phyloP scores from a whole-genome alignment of 2,329 filamentous ascomycete species.

The Aureobasidium sp. region DNA sequence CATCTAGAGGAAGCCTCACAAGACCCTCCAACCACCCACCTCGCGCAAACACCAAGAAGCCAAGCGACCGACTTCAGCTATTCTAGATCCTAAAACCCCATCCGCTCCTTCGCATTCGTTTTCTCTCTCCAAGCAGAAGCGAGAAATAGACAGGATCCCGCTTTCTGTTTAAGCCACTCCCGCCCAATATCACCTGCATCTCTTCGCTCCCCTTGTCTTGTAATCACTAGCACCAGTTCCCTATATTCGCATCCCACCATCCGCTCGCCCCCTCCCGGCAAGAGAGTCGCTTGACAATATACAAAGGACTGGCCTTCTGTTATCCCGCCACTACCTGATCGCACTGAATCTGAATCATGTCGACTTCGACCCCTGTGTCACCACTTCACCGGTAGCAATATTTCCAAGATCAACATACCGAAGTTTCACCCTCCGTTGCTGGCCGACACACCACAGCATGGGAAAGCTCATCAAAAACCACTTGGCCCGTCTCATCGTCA shows the following conservation, averaged over 20 bases:
- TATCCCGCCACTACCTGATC: not conserved
- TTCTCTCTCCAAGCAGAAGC: not conserved
- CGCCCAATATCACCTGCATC: conserved; percentile 9
- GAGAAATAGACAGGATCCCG: not conserved
- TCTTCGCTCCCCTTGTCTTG: not conserved
- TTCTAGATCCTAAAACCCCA: not conserved
- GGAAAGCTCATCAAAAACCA: conserved; percentile 99
- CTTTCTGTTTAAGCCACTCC: conserved; percentile 4
- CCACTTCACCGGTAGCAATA: not conserved
- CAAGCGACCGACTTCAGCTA: not conserved
- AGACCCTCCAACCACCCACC: conserved; percentile 1
- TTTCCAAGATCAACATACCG: not conserved
- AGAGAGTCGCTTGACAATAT: not conserved
- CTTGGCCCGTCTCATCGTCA: conserved; percentile 87
- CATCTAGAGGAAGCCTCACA: not conserved
- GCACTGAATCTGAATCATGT: conserved; percentile 9
- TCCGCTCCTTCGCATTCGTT: not conserved
- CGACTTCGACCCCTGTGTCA: conserved; percentile 4
- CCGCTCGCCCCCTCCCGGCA: not conserved
- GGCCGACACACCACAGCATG: conserved; percentile 47
- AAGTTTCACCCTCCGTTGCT: not conserved
- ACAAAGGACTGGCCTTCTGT: not conserved
- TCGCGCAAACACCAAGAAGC: not conserved
- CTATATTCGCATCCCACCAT: not conserved
- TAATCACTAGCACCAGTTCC: not conserved